A percentile compares a stretch with the other conserved stretches of the same genome.
These are phyloP conservation scores for Fraxinus dipetala DNA, from an alignment of 305 asterid genomes.

Conservation along the genomic window DNA sequence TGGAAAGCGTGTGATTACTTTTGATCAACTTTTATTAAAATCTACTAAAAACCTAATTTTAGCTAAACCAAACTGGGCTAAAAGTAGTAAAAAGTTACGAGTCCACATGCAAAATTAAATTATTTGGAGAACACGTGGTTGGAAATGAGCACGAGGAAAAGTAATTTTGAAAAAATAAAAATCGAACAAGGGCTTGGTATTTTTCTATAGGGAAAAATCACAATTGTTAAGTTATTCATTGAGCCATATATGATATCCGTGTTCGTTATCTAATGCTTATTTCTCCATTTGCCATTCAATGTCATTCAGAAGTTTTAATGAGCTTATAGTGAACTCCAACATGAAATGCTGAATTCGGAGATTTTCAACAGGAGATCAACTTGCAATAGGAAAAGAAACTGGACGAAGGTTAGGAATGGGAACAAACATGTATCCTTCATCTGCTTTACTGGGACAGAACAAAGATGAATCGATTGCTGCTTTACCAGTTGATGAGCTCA, in stretches of 20 bases:
- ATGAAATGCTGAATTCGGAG: conserved; percentile 22
- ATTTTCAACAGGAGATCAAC: conserved; percentile 76
- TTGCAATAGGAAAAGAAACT: conserved; percentile 95
- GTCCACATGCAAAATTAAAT: background rate
- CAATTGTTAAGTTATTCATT: background rate
- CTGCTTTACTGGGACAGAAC: conserved; percentile 88
- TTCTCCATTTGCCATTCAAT: background rate
- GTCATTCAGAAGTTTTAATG: background rate
- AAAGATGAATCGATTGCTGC: conserved; percentile 93
- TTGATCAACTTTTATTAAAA: too few relatives aligned
- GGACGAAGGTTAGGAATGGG: conserved; percentile 98
- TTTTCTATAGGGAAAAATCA: background rate
- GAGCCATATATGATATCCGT: background rate
- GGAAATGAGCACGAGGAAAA: background rate
- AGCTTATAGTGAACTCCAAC: background rate
- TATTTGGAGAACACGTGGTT: background rate
- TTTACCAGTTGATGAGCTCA: conserved; percentile 87
- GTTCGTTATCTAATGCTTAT: background rate
- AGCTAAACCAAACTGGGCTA: background rate
- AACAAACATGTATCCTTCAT: conserved; percentile 95
- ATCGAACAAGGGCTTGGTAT: background rate
- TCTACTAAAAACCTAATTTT: too few relatives aligned
- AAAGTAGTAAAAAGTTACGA: too few relatives aligned
- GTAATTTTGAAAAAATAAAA: background rate
- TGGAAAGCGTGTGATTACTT: background rate